Percentiles rank a stretch among this genome's conserved stretches.
phyloP scores from a whole-genome alignment of 2,329 filamentous ascomycete genomes.

The Phialophora macrospora region DNA sequence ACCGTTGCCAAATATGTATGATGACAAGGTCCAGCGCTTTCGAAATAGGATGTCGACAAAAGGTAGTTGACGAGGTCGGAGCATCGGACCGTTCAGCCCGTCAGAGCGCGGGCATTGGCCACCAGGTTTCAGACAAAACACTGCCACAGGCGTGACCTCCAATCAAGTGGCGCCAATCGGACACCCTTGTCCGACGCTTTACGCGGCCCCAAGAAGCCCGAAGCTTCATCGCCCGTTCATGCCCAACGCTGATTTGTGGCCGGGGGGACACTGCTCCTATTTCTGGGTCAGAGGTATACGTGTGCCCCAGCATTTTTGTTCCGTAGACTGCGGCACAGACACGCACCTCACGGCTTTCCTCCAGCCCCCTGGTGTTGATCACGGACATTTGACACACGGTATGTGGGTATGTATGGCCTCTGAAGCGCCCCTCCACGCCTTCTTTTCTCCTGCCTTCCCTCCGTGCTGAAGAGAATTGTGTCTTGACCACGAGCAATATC shows the following conservation, averaged over 20 bases:
- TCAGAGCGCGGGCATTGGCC: slow-evolving; percentile 2
- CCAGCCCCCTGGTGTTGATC: slow-evolving; percentile 9
- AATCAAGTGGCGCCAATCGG: background rate
- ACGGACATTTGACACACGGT: background rate
- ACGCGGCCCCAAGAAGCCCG: slow-evolving; percentile 6
- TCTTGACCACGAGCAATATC: background rate
- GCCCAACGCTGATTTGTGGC: slow-evolving; percentile 5
- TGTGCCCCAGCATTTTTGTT: slow-evolving; percentile 1
- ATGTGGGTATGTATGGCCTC: background rate
- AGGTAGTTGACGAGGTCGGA: slow-evolving; percentile 2
- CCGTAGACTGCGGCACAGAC: slow-evolving; percentile 4
- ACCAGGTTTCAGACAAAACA: slow-evolving; percentile 2
- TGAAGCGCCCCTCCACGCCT: background rate
- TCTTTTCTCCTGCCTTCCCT: background rate
- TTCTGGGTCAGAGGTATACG: slow-evolving; percentile 1
- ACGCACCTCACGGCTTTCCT: background rate
- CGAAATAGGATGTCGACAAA: background rate
- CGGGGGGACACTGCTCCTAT: slow-evolving; percentile 1
- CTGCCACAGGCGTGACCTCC: slow-evolving; percentile 1
- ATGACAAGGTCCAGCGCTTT: background rate
- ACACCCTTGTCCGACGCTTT: background rate
- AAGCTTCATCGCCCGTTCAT: slow-evolving; percentile 6
- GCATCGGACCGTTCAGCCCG: slow-evolving; percentile 9
- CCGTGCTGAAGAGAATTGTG: background rate
- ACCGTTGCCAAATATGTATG: background rate